Conservation (phyloP, 192 early-diverging fungal genomes). For the Coemansia sp. region DNA sequence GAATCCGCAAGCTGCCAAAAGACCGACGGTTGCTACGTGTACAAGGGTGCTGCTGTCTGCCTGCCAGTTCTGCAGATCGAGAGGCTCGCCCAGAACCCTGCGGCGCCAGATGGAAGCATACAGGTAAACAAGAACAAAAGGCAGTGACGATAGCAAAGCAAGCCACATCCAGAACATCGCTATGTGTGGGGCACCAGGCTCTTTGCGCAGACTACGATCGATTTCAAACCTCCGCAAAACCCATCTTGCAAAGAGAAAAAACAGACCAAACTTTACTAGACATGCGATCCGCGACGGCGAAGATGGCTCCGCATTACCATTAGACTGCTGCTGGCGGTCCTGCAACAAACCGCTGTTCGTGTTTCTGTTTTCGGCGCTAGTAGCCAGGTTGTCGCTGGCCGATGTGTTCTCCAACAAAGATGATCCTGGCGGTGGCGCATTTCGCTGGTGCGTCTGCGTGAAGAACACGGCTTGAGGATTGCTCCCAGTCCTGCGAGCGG, state of each 20-base stretch:
- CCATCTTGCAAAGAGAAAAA: slow-evolving; percentile 30
- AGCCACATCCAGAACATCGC: slow-evolving; percentile 34
- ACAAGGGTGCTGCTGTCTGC: slow-evolving; percentile 32
- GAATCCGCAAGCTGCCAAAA: slow-evolving; percentile 40
- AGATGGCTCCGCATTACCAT: not conserved
- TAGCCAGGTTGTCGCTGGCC: not conserved
- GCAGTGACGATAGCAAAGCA: slow-evolving; percentile 22
- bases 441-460: slow-evolving; percentile 24
- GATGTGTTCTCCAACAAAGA: not conserved
- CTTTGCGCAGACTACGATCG: slow-evolving; percentile 41
- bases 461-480: slow-evolving; percentile 31
- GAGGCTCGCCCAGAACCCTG: slow-evolving; percentile 38
- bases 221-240: slow-evolving; percentile 44
- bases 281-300: slow-evolving; percentile 20
- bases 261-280: slow-evolving; percentile 23
- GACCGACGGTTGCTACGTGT: slow-evolving; percentile 37
- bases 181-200: slow-evolving; percentile 39
- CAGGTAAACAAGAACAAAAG: slow-evolving; percentile 42
- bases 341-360: not conserved
- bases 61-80: slow-evolving; percentile 52
- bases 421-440: not conserved
- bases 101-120: slow-evolving; percentile 51
- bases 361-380: too few relatives aligned
- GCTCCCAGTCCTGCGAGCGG: slow-evolving; percentile 1
- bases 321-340: not conserved